Percentiles rank a stretch among this genome's conserved stretches.
Evolutionary conservation across 202 grass and related monocot species (phyloP).

Genomic region (Setaria italica): DNA sequence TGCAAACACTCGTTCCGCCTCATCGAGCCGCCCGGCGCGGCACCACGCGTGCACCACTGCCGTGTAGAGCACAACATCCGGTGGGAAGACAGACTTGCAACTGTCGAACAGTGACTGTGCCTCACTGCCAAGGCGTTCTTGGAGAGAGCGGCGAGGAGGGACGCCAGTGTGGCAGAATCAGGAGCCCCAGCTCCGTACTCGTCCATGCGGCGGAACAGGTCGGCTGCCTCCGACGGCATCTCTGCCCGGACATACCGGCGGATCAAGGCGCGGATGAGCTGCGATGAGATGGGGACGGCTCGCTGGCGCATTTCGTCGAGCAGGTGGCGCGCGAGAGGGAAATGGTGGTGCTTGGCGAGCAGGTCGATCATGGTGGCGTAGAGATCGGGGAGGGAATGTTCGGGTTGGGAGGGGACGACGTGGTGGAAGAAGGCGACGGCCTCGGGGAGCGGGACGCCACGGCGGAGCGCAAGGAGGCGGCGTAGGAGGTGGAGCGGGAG

Average conservation of each 20-base stretch:
- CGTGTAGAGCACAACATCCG: slow-evolving; percentile 82
- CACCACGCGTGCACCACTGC: slow-evolving; percentile 84
- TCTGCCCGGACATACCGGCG: slow-evolving; percentile 71
- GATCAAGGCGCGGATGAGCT: slow-evolving; percentile 62
- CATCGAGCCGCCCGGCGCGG: slow-evolving; percentile 61
- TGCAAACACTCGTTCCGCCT: slow-evolving; percentile 70
- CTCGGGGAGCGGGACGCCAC: slow-evolving; percentile 71
- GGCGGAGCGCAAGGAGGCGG: slow-evolving; percentile 68
- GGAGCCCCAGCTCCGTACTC: slow-evolving; percentile 62
- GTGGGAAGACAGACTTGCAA: slow-evolving; percentile 63
- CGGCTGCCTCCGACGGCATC: slow-evolving; percentile 59
- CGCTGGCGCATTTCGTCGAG: slow-evolving; percentile 86
- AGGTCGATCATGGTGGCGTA: slow-evolving; percentile 75
- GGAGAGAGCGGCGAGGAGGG: slow-evolving; percentile 60
- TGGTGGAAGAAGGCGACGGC: slow-evolving; percentile 77
- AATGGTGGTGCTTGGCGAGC: slow-evolving; percentile 69
- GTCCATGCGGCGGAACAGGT: slow-evolving; percentile 73
- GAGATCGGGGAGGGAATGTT: slow-evolving; percentile 36
- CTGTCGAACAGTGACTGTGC: slow-evolving; percentile 80
- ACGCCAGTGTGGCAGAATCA: slow-evolving; percentile 58
- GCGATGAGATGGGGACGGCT: slow-evolving; percentile 52
- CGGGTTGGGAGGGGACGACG: slow-evolving; percentile 45
- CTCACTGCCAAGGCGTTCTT: slow-evolving; percentile 76
- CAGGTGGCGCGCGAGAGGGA: slow-evolving; percentile 71
- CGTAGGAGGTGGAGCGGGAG: slow-evolving; percentile 57